Percentiles rank a stretch among this genome's conserved stretches.
Evolutionary conservation across 129 eudicot species (phyloP).

Genomic region (Chrysanthemum makinoi): DNA sequence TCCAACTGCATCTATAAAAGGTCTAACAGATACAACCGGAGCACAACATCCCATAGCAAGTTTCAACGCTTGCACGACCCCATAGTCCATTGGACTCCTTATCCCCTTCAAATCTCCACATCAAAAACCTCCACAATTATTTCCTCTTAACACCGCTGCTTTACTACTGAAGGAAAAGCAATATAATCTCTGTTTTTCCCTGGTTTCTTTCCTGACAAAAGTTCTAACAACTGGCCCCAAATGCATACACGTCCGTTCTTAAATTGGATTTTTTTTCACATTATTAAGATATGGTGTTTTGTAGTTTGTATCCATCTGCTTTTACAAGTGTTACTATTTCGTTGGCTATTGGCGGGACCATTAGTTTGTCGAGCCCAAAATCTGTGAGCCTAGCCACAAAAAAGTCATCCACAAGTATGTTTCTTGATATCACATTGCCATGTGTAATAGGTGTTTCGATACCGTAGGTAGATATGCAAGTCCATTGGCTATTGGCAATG

Average conservation of each 20-base stretch:
- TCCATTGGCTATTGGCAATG: constrained; percentile 69
- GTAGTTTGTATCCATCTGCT: constrained; percentile 58
- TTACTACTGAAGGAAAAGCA: constrained; percentile 72
- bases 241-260: constrained; percentile 72
- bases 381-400: constrained; percentile 70
- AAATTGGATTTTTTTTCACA: constrained; percentile 62
- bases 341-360: constrained; percentile 69
- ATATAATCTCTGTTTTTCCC: constrained; percentile 34
- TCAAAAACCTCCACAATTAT: constrained; percentile 77
- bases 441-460: constrained; percentile 78
- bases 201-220: constrained; percentile 64
- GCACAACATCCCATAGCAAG: constrained; percentile 94
- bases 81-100: constrained; percentile 88
- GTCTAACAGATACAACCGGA: constrained; percentile 68
- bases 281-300: constrained; percentile 71
- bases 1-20: constrained; percentile 79
- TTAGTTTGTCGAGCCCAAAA: constrained; percentile 65
- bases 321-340: constrained; percentile 62
- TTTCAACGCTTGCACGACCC: constrained; percentile 72
- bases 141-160: constrained; percentile 70
- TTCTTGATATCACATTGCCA: constrained; percentile 70
- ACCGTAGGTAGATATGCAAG: constrained; percentile 65
- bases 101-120: constrained; percentile 72
- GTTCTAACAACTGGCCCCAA: constrained; percentile 65
- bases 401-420: constrained; percentile 71